Base-by-base conservation (phyloP, 2,329 filamentous ascomycete genomes). In the Fusarium siculi region DNA sequence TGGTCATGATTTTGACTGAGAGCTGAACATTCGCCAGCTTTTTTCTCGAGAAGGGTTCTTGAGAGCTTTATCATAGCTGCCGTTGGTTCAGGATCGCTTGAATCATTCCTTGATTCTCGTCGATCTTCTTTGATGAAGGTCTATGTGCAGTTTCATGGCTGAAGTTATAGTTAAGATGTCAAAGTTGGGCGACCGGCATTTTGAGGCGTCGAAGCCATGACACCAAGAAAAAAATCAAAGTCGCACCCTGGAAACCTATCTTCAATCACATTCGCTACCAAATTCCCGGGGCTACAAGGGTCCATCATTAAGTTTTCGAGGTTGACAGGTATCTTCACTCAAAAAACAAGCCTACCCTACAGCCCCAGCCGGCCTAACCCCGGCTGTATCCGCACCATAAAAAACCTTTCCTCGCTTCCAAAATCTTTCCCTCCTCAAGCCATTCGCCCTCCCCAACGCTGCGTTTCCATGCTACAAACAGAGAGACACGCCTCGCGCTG, bases 391-490 rank as follows among this genome's bases (percentile, higher is more conserved):
- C 56, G 25, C 64, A 72, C 73, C 66, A 70, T 66, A 73, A 73
- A 23, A 55, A 72, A 15, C 21, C 60, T 59, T 50, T 81, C 82
- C 79, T 80, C 83, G 84, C 80, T 81, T 80, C 77, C 70, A 74
- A 81, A 93, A 65, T 39, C 53, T 65, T 56, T 34, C 40, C 60
- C 30, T 67, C 64, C 9, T 28, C 44, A 67, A 67, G 64, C 53
- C 90, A 74, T 91, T 90, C 92, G 91, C 91, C 93, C 93, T 92
- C 89, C 88, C 90, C 92, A 95, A 93, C 89, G 93, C 93, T 93
- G 93, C 93, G 93, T 95, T 95, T 95, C 93, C 94, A 95, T 95
- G 93, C 93, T 92, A 92, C 92, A 93, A 89, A 90, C 89, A 86
- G 88, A 93, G 86, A 87, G 77, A 73, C 63, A 39, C 50, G 49